A percentile compares a stretch with the other conserved stretches of the same genome.
Evolutionary conservation across 2,329 filamentous ascomycete genomes (phyloP).

Genomic region (Aureobasidium subglaciale): DNA sequence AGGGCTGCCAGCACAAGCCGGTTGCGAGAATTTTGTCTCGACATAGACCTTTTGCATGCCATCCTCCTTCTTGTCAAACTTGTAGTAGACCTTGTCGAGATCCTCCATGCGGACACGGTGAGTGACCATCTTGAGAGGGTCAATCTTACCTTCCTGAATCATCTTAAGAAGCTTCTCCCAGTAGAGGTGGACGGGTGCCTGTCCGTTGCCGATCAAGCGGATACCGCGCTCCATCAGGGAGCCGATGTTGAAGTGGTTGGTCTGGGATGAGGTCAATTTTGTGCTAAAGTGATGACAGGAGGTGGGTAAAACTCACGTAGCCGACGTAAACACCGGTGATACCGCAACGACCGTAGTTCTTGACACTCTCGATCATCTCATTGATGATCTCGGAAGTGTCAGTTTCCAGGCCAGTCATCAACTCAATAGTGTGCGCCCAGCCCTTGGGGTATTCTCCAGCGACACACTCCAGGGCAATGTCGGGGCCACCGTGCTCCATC

Average conservation of each 20-base stretch:
- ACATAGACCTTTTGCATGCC: slow-evolving; percentile 76
- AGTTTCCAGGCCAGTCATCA: slow-evolving; percentile 63
- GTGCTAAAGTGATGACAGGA: slow-evolving; percentile 16
- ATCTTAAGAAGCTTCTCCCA: slow-evolving; percentile 68
- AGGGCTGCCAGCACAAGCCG: slow-evolving; percentile 45
- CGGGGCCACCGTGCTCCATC: slow-evolving; percentile 65
- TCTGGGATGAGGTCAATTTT: slow-evolving; percentile 35
- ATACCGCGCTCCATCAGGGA: slow-evolving; percentile 82
- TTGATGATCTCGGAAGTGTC: slow-evolving; percentile 77
- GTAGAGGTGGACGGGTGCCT: slow-evolving; percentile 72
- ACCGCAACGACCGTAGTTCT: slow-evolving; percentile 65
- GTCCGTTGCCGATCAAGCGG: slow-evolving; percentile 63
- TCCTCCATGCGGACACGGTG: slow-evolving; percentile 57
- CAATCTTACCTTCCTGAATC: slow-evolving; percentile 61
- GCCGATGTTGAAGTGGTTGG: slow-evolving; percentile 73
- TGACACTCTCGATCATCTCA: slow-evolving; percentile 69
- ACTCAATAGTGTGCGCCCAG: slow-evolving; percentile 55
- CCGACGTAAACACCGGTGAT: slow-evolving; percentile 66
- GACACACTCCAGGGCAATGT: slow-evolving; percentile 64
- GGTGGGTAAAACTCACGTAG: slow-evolving; percentile 39
- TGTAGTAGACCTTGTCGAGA: slow-evolving; percentile 46
- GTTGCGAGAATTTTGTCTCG: slow-evolving; percentile 51
- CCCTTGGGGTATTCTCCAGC: slow-evolving; percentile 58
- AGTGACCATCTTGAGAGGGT: slow-evolving; percentile 73
- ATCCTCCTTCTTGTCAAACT: slow-evolving; percentile 65